Base-by-base conservation (phyloP, 768 basidiomycete species). In the Russula earlei region DNA sequence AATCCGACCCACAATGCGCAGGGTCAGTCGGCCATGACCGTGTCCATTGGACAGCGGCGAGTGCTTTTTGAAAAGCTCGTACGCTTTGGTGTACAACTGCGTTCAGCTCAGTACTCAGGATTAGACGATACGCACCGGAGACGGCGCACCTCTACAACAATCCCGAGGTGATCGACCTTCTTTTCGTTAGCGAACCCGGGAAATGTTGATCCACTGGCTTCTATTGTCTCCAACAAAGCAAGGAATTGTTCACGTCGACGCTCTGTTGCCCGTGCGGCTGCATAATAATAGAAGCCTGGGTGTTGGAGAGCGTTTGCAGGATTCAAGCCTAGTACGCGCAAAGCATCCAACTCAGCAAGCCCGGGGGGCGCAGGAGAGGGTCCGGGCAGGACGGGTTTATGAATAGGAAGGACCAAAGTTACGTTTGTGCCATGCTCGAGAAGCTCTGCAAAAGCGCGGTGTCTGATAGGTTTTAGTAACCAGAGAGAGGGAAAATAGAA, bases 1-100 rank as follows among this genome's bases (percentile, higher is more conserved):
- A 52, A 99, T 97, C 31, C 85, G 81, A 67, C 81, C 87, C 4
- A 93, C 95, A 49, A 99, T 86, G 78, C 83, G 90, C n/a, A 95
- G 72, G 0, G 91, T 91, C 59, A 92, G 71, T 10, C 94, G 81
- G 3, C 83, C 81, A 61, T 88, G 89, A n/a, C 76, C 78, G 19
- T 76, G 72, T 47, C 47, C 49, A 22, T 71, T 65, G 34, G 71
- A 61, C 25, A 53, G 34, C 1, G 78, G 69, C 41, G 72, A 74
- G 64, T 88, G 79, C 62, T 82, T 85, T 72, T 95, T 97, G 75
- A 96, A 91, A 11, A 92, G 68, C 62, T 95, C 91, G 69, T 99
- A 98, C 1, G 96, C 77, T 65, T 94, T 92, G 7, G 91, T 96
- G 66, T 92, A 94, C 1, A 99, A 77, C 91, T 94, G 52, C 6